Evolutionary conservation across 768 basidiomycete genomes (phyloP), one percentile per base, ranked within the genome.

Genomic region (Arthromyces matolae): DNA sequence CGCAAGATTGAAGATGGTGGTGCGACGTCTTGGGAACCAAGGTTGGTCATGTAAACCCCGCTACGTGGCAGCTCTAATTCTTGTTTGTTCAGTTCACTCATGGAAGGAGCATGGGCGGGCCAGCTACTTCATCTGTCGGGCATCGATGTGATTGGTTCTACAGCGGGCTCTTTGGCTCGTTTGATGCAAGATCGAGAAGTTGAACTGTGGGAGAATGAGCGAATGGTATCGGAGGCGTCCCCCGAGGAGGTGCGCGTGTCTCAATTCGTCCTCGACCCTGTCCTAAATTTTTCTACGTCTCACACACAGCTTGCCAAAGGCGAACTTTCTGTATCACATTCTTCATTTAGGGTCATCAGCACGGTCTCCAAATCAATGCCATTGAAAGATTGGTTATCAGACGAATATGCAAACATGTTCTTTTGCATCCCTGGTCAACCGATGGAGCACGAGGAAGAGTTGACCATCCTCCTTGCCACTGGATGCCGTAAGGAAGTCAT

Each of bases 341-440:
- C 77, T 2, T 77, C 82, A 4, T 82, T 84, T 68, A 74, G 83
- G 22, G 62, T 82, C 46, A 78, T 84, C 52, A 71, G 68, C 41
- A 84, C 83, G 0, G 78, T 82, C 5, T 83, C 81, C 31, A 83
- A 80, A 56, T 82, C 81, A 1, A 60, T 78, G 1, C 75, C 78
- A n/a, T 65, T 83, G n/a, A 79, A 79, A 55, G 82, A 84, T 57
- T 86, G 83, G 83, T 71, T 86, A 22, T 70, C 75, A 1, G 76
- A 79, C 49, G 83, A 86, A 56, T 79, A 84, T 57, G 76, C 79
- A 20, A 84, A 84, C 56, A 84, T 84, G 81, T 84, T 86, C 70
- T 79, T 84, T 61, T 62, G 81, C 8, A 60, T 86, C 12, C 75
- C 79, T 7, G 71, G 76, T 34, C 78, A 79, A 54, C 81, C 82